These are phyloP conservation scores for Actinomucor elegans DNA, from an alignment of 371 early-diverging fungal species.

Conservation along the genomic window DNA sequence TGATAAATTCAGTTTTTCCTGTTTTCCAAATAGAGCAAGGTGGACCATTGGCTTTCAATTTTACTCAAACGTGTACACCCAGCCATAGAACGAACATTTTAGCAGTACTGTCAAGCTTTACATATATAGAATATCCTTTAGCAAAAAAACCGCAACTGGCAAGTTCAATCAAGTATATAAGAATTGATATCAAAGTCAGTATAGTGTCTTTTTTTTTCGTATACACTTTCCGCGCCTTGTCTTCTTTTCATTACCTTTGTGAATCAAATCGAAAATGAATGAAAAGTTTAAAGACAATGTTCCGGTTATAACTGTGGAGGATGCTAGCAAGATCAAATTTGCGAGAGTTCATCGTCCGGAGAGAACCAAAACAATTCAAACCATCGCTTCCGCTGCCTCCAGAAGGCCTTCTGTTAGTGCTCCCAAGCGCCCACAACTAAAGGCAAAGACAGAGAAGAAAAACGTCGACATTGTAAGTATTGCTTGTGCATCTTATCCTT, in stretches of 20 bases:
- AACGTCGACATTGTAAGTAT: constrained; percentile 41
- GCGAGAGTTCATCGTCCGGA: constrained; percentile 28
- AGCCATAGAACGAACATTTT: not conserved
- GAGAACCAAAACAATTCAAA: constrained; percentile 27
- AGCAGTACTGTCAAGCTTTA: not conserved
- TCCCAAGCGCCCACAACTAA: constrained; percentile 22
- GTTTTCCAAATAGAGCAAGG: not conserved
- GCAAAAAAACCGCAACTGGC: constrained; percentile 10
- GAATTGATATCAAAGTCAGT: not conserved
- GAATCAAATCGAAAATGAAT: not conserved
- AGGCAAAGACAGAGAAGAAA: constrained; percentile 13
- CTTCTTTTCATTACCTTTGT: not conserved
- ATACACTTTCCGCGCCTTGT: no score
- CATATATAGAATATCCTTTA: constrained; percentile 2
- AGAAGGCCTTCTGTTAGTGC: constrained; percentile 35
- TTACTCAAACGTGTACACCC: no score
- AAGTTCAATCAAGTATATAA: not conserved
- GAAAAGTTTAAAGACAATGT: constrained; percentile 11
- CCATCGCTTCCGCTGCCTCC: constrained; percentile 20
- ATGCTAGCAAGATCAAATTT: constrained; percentile 26
- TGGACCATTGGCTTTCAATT: no score
- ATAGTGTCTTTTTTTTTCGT: not conserved
- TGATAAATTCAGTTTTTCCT: constrained; percentile 1
- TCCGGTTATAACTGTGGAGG: constrained; percentile 7
- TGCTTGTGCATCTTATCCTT: not conserved